Evolutionary conservation across 352 stramenopile genomes (phyloP).

Genomic region (Peronospora tabacina): DNA sequence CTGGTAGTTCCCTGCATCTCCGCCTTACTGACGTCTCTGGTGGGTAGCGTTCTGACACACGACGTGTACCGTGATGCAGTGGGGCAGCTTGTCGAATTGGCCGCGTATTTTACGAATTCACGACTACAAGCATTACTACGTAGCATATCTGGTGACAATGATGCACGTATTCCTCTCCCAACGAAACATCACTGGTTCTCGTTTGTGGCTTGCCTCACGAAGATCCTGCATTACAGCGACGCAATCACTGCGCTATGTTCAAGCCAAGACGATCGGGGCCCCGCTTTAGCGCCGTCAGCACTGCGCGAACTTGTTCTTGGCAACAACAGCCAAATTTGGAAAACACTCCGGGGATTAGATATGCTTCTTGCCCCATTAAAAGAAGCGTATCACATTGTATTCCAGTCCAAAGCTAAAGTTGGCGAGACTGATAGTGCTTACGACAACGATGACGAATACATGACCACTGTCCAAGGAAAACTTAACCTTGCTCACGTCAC

Average conservation of each 20-base stretch:
- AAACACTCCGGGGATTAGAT: conserved; percentile 32
- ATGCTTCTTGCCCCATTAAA: conserved; percentile 45
- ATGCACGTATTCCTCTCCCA: conserved; percentile 41
- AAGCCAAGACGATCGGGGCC: conserved; percentile 16
- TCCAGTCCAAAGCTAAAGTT: conserved; percentile 25
- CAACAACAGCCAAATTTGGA: conserved; percentile 41
- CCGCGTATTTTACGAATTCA: conserved; percentile 50
- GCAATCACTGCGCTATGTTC: conserved; percentile 48
- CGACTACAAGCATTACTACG: conserved; percentile 34
- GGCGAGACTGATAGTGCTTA: conserved; percentile 6
- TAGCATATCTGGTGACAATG: conserved; percentile 33
- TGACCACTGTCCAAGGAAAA: conserved; percentile 27
- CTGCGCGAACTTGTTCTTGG: conserved; percentile 53
- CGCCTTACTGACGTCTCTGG: conserved; percentile 43
- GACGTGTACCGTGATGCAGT: conserved; percentile 38
- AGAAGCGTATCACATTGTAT: conserved; percentile 58
- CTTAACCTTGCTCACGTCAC: conserved; percentile 68
- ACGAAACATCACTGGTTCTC: conserved; percentile 57
- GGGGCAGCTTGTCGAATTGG: conserved; percentile 55
- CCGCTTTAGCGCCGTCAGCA: conserved; percentile 25
- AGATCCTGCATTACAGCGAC: conserved; percentile 42
- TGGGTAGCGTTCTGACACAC: conserved; percentile 51
- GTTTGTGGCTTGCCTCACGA: conserved; percentile 50
- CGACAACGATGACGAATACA: conserved; percentile 30
- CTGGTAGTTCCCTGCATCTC: conserved; percentile 66